These are phyloP conservation scores for Verticillium isaacii DNA, from an alignment of 2,329 filamentous ascomycete genomes.

Conservation along the genomic window DNA sequence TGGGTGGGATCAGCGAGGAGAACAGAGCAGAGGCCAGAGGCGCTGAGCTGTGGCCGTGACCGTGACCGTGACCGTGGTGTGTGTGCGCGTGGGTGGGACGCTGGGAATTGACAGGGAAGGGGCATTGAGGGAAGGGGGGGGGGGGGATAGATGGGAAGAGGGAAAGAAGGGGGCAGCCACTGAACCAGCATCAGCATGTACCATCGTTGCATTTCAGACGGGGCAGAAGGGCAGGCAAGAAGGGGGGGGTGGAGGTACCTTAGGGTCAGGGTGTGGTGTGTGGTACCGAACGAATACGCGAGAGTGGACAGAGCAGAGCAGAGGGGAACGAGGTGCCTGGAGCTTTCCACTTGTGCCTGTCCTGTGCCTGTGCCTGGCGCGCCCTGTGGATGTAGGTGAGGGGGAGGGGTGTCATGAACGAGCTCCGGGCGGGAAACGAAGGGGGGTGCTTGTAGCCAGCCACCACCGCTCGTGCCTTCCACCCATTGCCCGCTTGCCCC, in stretches of 20 bases:
- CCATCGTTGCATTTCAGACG: background rate
- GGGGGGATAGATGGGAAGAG: conserved; percentile 1
- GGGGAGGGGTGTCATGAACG: background rate
- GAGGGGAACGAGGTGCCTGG: background rate
- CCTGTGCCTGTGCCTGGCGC: background rate
- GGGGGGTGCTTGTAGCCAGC: background rate
- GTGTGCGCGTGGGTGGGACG: conserved; percentile 5
- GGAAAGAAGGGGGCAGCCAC: conserved; percentile 1
- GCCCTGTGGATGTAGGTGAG: background rate
- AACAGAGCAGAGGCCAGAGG: conserved; percentile 3
- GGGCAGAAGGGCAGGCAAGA: background rate
- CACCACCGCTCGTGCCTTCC: background rate
- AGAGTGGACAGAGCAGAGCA: background rate
- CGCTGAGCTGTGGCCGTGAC: conserved; percentile 7
- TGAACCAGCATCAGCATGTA: background rate
- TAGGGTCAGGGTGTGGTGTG: background rate
- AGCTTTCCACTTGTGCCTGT: background rate
- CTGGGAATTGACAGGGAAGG: conserved; percentile 1
- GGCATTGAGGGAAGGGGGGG: conserved; percentile 2
- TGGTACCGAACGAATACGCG: background rate
- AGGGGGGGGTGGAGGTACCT: background rate
- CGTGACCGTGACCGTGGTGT: conserved; percentile 1
- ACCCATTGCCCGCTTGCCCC: background rate
- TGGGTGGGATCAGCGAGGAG: conserved; percentile 8
- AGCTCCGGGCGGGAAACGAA: background rate